These are phyloP conservation scores for Neurospora africana DNA, from an alignment of 495 filamentous ascomycete species.

Conservation along the genomic window DNA sequence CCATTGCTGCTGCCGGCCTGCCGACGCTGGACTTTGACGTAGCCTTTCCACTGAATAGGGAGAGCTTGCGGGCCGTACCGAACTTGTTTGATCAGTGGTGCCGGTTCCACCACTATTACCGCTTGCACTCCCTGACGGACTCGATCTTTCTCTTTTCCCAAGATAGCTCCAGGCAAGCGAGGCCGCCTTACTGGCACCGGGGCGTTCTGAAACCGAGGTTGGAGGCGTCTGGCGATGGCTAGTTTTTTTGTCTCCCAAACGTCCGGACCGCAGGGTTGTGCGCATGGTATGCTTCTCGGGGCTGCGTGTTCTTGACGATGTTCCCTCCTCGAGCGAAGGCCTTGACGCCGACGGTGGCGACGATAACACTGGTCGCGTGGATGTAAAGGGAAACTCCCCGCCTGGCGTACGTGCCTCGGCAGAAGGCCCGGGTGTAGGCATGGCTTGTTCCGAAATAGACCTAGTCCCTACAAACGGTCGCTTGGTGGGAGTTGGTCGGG, in stretches of 20 bases:
- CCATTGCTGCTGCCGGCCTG: slow-evolving; percentile 22
- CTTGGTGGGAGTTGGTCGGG: slow-evolving; percentile 55
- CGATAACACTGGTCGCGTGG: neutral
- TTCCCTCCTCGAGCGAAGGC: slow-evolving; percentile 24
- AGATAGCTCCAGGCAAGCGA: slow-evolving; percentile 68
- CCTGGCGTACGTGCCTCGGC: slow-evolving; percentile 3
- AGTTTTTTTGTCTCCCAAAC: slow-evolving; percentile 50
- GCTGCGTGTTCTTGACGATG: slow-evolving; percentile 55
- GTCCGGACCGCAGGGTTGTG: slow-evolving; percentile 62
- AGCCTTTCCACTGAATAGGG: slow-evolving; percentile 12
- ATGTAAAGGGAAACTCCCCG: neutral
- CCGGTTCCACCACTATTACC: neutral
- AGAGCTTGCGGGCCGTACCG: slow-evolving; percentile 10
- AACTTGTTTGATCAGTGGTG: slow-evolving; percentile 2
- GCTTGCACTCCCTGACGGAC: slow-evolving; percentile 4
- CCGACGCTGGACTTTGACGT: slow-evolving; percentile 18
- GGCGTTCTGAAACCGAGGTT: slow-evolving; percentile 23
- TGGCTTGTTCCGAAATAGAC: slow-evolving; percentile 41
- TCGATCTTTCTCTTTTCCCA: slow-evolving; percentile 12
- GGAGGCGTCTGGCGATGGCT: slow-evolving; percentile 27
- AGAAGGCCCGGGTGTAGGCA: slow-evolving; percentile 6
- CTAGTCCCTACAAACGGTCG: slow-evolving; percentile 43
- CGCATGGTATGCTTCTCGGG: slow-evolving; percentile 79
- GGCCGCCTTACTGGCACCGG: slow-evolving; percentile 72
- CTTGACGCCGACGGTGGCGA: slow-evolving; percentile 6